Percentiles rank a stretch among this genome's conserved stretches.
Evolutionary conservation across 129 eudicot species (phyloP).

Genomic region (Flaveria bidentis): DNA sequence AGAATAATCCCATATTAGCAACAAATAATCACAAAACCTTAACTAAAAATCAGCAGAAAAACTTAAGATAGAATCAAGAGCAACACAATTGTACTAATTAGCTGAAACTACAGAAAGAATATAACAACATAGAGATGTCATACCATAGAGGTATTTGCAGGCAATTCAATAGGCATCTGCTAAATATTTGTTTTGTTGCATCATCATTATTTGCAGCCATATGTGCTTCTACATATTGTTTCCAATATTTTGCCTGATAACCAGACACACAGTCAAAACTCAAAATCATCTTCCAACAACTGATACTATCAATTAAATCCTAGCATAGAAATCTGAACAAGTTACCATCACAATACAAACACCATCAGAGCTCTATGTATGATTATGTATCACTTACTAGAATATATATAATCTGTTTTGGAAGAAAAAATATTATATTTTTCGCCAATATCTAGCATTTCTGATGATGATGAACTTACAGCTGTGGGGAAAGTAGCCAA

Average conservation of each 20-base stretch:
- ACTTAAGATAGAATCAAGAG: not conserved
- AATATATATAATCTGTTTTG: no score
- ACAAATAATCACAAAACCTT: constrained; percentile 7
- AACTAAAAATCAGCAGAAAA: not conserved
- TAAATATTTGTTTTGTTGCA: constrained; percentile 81
- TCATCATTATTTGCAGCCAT: constrained; percentile 91
- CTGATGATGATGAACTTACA: constrained; percentile 40
- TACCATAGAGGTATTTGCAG: constrained; percentile 93
- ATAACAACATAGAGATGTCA: not conserved
- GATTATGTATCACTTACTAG: no score
- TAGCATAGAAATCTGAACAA: not conserved
- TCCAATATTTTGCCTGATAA: constrained; percentile 91
- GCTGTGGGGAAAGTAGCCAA: constrained; percentile 81
- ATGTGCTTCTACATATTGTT: constrained; percentile 96
- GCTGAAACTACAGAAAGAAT: constrained; percentile 17
- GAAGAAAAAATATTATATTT: no score
- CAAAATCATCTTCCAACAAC: constrained; percentile 15
- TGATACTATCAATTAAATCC: constrained; percentile 12
- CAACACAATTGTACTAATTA: not conserved
- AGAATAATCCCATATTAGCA: constrained; percentile 6
- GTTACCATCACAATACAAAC: not conserved
- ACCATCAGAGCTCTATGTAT: no score
- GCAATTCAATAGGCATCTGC: constrained; percentile 92
- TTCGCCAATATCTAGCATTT: no score
- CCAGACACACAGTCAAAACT: not conserved